Evolutionary conservation across 2,329 filamentous ascomycete species (phyloP).

Genomic region (Microdochium nivale): DNA sequence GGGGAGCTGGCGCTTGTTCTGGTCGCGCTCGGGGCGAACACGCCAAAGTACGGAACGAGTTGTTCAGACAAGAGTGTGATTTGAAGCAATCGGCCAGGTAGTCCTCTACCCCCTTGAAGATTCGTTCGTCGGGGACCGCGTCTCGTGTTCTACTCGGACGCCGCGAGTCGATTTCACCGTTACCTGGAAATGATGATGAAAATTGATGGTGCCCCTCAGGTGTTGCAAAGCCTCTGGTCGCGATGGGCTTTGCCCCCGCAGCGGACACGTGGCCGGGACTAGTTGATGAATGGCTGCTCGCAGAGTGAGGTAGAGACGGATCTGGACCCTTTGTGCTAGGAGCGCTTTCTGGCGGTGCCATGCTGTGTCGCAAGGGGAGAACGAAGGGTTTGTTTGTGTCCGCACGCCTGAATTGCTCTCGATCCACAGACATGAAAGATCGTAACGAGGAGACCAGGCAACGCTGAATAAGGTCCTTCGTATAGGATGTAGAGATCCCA

Average conservation of each 20-base stretch:
- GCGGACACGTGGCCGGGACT: not conserved
- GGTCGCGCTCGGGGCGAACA: conserved; percentile 33
- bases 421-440: not conserved
- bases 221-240: not conserved
- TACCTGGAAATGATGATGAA: not conserved
- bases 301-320: too few relatives aligned
- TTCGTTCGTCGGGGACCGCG: conserved; percentile 29
- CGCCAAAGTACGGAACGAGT: conserved; percentile 46
- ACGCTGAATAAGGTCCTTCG: conserved; percentile 38
- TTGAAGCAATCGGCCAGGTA: conserved; percentile 64
- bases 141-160: not conserved
- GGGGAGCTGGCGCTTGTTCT: conserved; percentile 18
- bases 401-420: not conserved
- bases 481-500: conserved; percentile 49
- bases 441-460: conserved; percentile 30
- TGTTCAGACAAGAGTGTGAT: conserved; percentile 64
- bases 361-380: not conserved
- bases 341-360: not conserved
- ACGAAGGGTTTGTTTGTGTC: conserved; percentile 1
- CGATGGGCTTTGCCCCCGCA: not conserved
- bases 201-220: not conserved
- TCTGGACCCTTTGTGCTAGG: too few relatives aligned
- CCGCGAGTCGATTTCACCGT: not conserved
- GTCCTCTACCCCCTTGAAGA: conserved; percentile 72
- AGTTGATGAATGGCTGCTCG: too few relatives aligned